These are phyloP conservation scores for Ceratobasidium sp. DNA, from an alignment of 1,284 basidiomycete genomes.

Conservation along the genomic window DNA sequence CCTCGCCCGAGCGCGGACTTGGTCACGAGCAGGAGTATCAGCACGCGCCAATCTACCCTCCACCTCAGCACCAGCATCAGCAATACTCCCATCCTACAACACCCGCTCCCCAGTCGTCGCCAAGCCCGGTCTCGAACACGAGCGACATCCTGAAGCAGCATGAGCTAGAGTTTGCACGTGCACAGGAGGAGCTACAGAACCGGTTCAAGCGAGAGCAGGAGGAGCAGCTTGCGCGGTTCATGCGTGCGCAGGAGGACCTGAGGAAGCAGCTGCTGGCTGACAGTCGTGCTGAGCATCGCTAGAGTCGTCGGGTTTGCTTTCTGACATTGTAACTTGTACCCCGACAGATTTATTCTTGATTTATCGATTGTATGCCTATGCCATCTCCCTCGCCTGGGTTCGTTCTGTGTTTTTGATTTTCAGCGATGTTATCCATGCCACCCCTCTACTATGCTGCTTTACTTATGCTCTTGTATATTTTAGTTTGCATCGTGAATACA, in stretches of 20 bases:
- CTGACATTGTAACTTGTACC: background rate
- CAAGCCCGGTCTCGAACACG: background rate
- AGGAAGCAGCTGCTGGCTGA: background rate
- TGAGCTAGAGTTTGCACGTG: constrained; percentile 21
- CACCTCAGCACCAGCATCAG: background rate
- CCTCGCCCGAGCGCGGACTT: background rate
- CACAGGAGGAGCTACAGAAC: constrained; percentile 18
- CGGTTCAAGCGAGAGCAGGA: constrained; percentile 32
- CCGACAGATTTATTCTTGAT: background rate
- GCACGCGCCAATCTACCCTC: constrained; percentile 1
- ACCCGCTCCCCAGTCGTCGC: background rate
- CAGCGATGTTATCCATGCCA: no score
- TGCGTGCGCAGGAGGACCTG: constrained; percentile 17
- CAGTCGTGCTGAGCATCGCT: background rate
- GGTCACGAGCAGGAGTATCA: background rate
- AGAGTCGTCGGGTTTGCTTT: background rate
- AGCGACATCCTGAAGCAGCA: constrained; percentile 8
- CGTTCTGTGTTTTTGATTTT: background rate
- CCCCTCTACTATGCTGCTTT: background rate
- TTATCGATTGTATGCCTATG: background rate
- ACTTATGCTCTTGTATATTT: background rate
- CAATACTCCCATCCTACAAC: background rate
- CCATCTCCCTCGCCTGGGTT: background rate
- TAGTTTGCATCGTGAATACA: background rate
- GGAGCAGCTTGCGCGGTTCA: constrained; percentile 27